Evolutionary conservation across 495 filamentous ascomycete genomes (phyloP), one percentile per base, ranked within the genome.

Genomic region (Penicillium lagena): DNA sequence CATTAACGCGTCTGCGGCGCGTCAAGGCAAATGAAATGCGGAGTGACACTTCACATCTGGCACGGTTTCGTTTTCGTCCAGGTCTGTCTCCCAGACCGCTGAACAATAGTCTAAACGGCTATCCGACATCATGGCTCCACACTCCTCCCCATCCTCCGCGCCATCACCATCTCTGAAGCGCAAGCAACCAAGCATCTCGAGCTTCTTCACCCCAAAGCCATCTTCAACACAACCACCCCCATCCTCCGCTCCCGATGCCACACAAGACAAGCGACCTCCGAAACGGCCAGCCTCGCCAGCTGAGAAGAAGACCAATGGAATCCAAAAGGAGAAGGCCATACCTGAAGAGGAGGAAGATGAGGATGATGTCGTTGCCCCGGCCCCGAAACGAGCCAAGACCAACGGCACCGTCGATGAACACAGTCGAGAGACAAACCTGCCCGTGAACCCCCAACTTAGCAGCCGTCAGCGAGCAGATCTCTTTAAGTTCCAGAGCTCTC

Each of bases 171-270:
- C 51, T 12, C 17, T 63, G 37, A 72, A 67, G 47, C 62, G 59
- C 82, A 88, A 83, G 55, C 89, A 96, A 58, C 78, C 85, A 46
- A 85, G 86, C 6, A 83, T 96, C 40, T 89, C 88, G 1, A 90
- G 78, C 60, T 96, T 96, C 69, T 96, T 96, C 62, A 79, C 79
- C 4, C 80, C 78, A 22, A 86, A 79, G 55, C 68, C 85, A 7
- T 48, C 53, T 17, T 46, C 55, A 29, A 35, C 52, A 5, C 49
- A 60, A 35, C 43, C 37, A 46, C 30, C 38, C 10, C 11, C 51
- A 12, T 45, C 46, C 6, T 46, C 55, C 13, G 49, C 45, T 12
- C 27, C 36, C 40, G 43, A 42, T 44, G n/a, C 39, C 9, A 40
- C 36, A 31, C 29, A 42, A 29, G 38, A 49, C 27, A 52, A 29